These are phyloP conservation scores for Talaromyces sp. DNA, from an alignment of 2,329 filamentous ascomycete species.

Conservation along the genomic window DNA sequence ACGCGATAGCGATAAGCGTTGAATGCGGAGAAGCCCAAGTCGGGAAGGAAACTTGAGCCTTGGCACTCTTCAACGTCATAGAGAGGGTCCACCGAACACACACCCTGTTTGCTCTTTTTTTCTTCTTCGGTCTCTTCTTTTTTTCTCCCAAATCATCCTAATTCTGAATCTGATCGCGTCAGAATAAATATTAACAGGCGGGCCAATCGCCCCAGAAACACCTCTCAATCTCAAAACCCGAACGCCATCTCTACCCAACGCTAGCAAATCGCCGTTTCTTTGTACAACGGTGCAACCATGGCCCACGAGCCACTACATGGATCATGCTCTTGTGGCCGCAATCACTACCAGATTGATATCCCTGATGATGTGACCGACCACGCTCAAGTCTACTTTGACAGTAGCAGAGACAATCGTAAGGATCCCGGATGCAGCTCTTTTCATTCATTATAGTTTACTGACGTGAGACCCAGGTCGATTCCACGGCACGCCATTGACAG, in stretches of 20 bases:
- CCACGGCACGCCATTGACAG: slow-evolving; percentile 72
- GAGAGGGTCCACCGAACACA: slow-evolving; percentile 21
- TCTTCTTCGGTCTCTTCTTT: neutral
- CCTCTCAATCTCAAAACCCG: neutral
- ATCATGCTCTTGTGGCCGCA: slow-evolving; percentile 82
- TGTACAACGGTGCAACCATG: slow-evolving; percentile 22
- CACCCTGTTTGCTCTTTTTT: slow-evolving; percentile 8
- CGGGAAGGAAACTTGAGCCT: slow-evolving; percentile 14
- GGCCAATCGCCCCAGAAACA: neutral
- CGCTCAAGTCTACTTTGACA: slow-evolving; percentile 75
- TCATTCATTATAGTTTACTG: neutral
- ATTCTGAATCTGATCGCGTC: neutral
- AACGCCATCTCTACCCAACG: neutral
- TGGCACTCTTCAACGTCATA: slow-evolving; percentile 31
- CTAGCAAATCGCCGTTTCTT: slow-evolving; percentile 4
- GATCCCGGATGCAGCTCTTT: slow-evolving; percentile 14
- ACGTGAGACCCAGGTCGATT: slow-evolving; percentile 56
- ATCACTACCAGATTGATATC: slow-evolving; percentile 74
- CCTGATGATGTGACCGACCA: slow-evolving; percentile 60
- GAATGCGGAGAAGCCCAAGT: slow-evolving; percentile 24
- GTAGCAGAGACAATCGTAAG: slow-evolving; percentile 65
- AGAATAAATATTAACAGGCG: neutral
- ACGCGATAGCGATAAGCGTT: slow-evolving; percentile 26
- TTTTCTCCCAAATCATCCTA: neutral
- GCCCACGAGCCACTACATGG: slow-evolving; percentile 64